phyloP scores from a whole-genome alignment of 257 asterid genomes.

The Echium plantagineum region DNA sequence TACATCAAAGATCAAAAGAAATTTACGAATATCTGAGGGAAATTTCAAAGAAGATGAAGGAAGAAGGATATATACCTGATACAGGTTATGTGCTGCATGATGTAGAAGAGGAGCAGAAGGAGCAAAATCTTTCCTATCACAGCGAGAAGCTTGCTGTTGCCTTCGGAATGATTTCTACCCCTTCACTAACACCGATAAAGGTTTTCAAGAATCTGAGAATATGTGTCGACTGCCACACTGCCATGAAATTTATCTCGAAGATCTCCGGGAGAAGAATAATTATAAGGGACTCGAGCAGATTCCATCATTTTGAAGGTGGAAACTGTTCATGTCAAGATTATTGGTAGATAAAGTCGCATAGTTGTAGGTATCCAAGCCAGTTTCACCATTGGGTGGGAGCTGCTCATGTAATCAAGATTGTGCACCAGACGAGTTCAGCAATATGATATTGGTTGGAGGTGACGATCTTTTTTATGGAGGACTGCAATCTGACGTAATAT shows the following conservation, averaged over 20 bases:
- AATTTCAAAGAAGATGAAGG: constrained; percentile 57
- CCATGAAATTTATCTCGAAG: constrained; percentile 53
- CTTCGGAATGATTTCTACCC: constrained; percentile 47
- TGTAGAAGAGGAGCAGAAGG: constrained; percentile 78
- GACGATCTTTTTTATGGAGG: background rate
- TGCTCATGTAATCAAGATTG: background rate
- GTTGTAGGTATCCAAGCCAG: background rate
- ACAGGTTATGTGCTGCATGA: constrained; percentile 55
- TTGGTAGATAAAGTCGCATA: constrained; percentile 16
- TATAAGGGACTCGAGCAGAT: constrained; percentile 53
- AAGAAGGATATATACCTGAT: constrained; percentile 55
- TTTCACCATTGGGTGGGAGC: background rate
- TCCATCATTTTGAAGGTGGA: constrained; percentile 56
- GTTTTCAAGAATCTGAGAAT: constrained; percentile 70
- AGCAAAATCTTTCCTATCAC: constrained; percentile 44
- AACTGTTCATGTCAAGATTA: constrained; percentile 51
- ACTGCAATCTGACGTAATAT: background rate
- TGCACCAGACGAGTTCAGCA: background rate
- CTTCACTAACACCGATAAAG: constrained; percentile 40
- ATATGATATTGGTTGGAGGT: background rate
- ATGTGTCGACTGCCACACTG: constrained; percentile 72
- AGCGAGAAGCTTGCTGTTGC: constrained; percentile 78
- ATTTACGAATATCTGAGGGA: constrained; percentile 34
- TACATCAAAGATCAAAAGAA: constrained; percentile 34
- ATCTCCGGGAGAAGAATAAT: constrained; percentile 45